phyloP scores from a whole-genome alignment of 2,329 filamentous ascomycete species.

The Fusarium napiforme region DNA sequence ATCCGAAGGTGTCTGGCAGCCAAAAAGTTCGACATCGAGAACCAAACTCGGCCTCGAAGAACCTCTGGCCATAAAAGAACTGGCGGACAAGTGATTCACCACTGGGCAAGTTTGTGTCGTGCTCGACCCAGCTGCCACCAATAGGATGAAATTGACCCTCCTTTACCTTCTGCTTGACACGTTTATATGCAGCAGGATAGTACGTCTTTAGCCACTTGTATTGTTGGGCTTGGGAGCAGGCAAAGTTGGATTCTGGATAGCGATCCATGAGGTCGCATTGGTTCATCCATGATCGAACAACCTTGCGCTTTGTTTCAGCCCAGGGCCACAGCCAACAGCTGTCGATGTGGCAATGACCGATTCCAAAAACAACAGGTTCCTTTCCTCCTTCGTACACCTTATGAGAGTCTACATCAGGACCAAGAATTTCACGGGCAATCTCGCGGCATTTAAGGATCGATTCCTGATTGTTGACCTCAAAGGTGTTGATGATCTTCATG shows the following conservation, averaged over 20 bases:
- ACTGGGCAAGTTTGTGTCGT: conserved; percentile 97
- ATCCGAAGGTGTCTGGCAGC: conserved; percentile 98
- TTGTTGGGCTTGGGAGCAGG: conserved; percentile 93
- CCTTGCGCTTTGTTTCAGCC: conserved; percentile 96
- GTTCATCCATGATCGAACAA: conserved; percentile 94
- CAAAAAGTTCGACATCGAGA: conserved; percentile 91
- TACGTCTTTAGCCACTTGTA: conserved; percentile 96
- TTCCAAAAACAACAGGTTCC: conserved; percentile 82
- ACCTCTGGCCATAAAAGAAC: conserved; percentile 94
- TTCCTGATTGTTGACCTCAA: conserved; percentile 81
- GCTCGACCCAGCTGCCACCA: conserved; percentile 98
- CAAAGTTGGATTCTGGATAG: conserved; percentile 93
- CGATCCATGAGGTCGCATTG: conserved; percentile 95
- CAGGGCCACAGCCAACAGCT: conserved; percentile 99
- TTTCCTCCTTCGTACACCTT: conserved; percentile 84
- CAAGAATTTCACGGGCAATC: conserved; percentile 85
- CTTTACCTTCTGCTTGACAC: conserved; percentile 91
- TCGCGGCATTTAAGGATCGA: conserved; percentile 83
- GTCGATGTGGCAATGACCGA: conserved; percentile 98
- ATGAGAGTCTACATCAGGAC: conserved; percentile 81
- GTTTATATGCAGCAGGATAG: conserved; percentile 89
- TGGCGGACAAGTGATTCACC: conserved; percentile 94
- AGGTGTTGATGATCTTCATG: conserved; percentile 90
- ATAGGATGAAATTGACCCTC: conserved; percentile 93
- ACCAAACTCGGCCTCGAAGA: conserved; percentile 94